Evolutionary conservation across 805 yeast genomes (phyloP).

Genomic region (Ogataea chonburiensis): DNA sequence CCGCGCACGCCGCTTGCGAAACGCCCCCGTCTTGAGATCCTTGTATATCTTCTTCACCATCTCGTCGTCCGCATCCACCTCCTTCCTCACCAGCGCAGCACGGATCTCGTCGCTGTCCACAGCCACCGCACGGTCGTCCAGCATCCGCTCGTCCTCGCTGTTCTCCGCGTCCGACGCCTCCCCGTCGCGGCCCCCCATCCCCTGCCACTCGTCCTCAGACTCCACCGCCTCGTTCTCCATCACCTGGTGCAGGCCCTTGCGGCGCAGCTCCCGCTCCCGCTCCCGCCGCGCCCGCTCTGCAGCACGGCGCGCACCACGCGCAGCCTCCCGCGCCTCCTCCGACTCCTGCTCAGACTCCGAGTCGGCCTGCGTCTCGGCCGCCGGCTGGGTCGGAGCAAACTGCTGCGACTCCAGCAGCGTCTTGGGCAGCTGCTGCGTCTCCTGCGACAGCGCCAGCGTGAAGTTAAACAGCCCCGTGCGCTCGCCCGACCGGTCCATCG

Average conservation of each 20-base stretch:
- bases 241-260: constrained; percentile 55
- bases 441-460: constrained; percentile 6
- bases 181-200: constrained; percentile 73
- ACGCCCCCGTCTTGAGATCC: constrained; percentile 71
- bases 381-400: constrained; percentile 28
- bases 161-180: constrained; percentile 57
- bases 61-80: constrained; percentile 58
- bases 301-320: constrained; percentile 26
- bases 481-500: constrained; percentile 8
- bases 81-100: constrained; percentile 55
- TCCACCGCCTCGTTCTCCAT: constrained; percentile 85
- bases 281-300: constrained; percentile 27
- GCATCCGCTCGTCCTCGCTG: constrained; percentile 75
- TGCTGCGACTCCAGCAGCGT: constrained; percentile 30
- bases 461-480: constrained; percentile 1
- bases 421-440: constrained; percentile 15
- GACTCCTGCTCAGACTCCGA: constrained; percentile 23
- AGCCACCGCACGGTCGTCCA: constrained; percentile 64
- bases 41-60: constrained; percentile 65
- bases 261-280: constrained; percentile 52
- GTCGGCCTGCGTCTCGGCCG: constrained; percentile 35
- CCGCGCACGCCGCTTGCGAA: constrained; percentile 55
- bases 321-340: constrained; percentile 6
- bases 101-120: constrained; percentile 59
- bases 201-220: constrained; percentile 87